Conservation (phyloP, 1,284 basidiomycete genomes). For the Wallemia ichthyophaga region DNA sequence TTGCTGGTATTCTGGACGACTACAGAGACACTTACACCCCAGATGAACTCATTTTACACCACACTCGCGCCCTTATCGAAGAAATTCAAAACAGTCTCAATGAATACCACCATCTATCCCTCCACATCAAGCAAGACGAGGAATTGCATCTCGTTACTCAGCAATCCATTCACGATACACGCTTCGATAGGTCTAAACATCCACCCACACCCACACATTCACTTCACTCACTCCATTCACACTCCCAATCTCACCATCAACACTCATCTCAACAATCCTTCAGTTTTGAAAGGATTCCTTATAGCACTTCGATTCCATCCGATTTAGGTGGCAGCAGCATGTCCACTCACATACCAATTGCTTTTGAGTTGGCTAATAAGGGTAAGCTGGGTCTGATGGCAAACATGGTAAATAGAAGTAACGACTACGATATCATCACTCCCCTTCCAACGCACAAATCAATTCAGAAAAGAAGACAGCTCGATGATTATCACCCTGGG, state of each 20-base stretch:
- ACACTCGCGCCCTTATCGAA: background rate
- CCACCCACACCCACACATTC: background rate
- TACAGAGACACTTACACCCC: background rate
- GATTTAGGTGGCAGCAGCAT: background rate
- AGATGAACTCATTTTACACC: background rate
- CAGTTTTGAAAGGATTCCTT: background rate
- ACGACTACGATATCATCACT: too few relatives aligned
- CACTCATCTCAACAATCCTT: background rate
- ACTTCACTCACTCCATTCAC: too few relatives aligned
- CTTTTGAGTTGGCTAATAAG: background rate
- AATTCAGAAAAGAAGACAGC: too few relatives aligned
- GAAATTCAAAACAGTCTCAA: background rate
- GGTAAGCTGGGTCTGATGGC: background rate
- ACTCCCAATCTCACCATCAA: too few relatives aligned
- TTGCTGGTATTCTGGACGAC: background rate
- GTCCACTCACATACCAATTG: background rate
- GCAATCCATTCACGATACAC: background rate
- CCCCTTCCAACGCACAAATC: too few relatives aligned
- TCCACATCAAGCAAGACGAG: background rate
- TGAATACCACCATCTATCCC: background rate
- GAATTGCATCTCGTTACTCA: background rate
- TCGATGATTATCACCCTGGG: too few relatives aligned
- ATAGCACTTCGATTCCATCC: background rate
- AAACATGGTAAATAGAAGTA: background rate
- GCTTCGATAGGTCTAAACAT: background rate